phyloP scores from a whole-genome alignment of 75 land plant species.

The Cunninghamia lanceolata region DNA sequence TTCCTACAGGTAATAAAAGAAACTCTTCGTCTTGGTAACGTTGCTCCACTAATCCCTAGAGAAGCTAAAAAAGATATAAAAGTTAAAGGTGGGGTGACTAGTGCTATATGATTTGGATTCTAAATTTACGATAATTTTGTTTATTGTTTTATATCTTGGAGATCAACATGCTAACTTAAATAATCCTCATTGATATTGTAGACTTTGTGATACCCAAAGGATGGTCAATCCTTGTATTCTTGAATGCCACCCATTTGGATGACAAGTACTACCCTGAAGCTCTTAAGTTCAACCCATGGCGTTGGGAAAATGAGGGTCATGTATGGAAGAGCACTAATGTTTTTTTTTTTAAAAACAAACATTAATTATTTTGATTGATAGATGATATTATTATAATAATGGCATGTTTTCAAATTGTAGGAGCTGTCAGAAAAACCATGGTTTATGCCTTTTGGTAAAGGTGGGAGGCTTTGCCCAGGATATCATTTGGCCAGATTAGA shows the following conservation, averaged over 20 bases:
- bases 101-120: too few relatives aligned
- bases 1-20: not conserved
- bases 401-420: not conserved
- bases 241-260: not conserved
- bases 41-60: not conserved
- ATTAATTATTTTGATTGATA: too few relatives aligned
- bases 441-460: not conserved
- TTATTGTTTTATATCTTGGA: not conserved
- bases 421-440: not conserved
- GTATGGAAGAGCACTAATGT: too few relatives aligned
- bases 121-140: too few relatives aligned
- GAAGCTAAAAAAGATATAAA: not conserved
- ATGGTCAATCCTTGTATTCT: too few relatives aligned
- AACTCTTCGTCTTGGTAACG: not conserved
- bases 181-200: not conserved
- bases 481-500: not conserved
- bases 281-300: constrained; percentile 3
- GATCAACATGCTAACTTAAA: not conserved
- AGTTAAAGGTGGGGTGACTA: not conserved
- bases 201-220: too few relatives aligned
- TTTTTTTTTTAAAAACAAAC: too few relatives aligned
- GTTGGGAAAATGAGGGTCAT: not conserved
- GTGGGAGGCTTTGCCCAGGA: not conserved
- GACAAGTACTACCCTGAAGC: not conserved
- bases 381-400: too few relatives aligned